A percentile compares a stretch with the other conserved stretches of the same genome.
phyloP scores from a whole-genome alignment of 805 yeast genomes.

The Ogataea zsoltii region DNA sequence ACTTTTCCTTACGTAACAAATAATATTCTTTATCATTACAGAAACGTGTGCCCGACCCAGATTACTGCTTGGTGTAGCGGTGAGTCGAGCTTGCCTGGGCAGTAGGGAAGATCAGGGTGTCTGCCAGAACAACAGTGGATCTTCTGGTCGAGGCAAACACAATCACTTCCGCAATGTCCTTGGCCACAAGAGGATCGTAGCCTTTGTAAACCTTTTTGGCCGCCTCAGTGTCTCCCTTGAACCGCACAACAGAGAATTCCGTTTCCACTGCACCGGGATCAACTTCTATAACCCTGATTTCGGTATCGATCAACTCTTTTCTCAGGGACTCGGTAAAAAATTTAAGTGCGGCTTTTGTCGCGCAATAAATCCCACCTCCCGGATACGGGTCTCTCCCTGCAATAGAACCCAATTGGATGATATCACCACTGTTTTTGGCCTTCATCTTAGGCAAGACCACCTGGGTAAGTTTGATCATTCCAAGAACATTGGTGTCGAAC shows the following conservation, averaged over 20 bases:
- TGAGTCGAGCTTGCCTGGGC: slow-evolving; percentile 60
- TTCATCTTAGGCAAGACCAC: slow-evolving; percentile 43
- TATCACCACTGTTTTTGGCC: slow-evolving; percentile 49
- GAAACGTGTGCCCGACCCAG: no score
- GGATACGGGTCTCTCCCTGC: slow-evolving; percentile 74
- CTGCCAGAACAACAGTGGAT: slow-evolving; percentile 63
- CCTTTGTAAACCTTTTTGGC: slow-evolving; percentile 60
- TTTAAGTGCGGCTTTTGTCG: slow-evolving; percentile 64
- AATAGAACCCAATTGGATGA: slow-evolving; percentile 66
- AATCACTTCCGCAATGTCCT: slow-evolving; percentile 61
- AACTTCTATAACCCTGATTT: slow-evolving; percentile 62
- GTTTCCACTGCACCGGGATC: slow-evolving; percentile 75
- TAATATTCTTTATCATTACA: no score
- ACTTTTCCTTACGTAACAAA: no score
- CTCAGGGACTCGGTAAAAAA: slow-evolving; percentile 44
- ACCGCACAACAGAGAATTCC: slow-evolving; percentile 61
- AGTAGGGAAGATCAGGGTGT: slow-evolving; percentile 70
- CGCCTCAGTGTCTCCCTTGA: slow-evolving; percentile 53
- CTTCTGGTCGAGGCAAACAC: slow-evolving; percentile 59
- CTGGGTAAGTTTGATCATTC: slow-evolving; percentile 47
- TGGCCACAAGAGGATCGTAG: slow-evolving; percentile 56
- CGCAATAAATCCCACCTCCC: slow-evolving; percentile 70
- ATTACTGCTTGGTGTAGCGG: background rate
- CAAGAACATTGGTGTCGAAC: slow-evolving; percentile 50
- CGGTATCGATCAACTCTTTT: slow-evolving; percentile 40